Evolutionary conservation across 1,284 basidiomycete species (phyloP), one percentile per base, ranked within the genome.

Genomic region (Leccinum solheimii): DNA sequence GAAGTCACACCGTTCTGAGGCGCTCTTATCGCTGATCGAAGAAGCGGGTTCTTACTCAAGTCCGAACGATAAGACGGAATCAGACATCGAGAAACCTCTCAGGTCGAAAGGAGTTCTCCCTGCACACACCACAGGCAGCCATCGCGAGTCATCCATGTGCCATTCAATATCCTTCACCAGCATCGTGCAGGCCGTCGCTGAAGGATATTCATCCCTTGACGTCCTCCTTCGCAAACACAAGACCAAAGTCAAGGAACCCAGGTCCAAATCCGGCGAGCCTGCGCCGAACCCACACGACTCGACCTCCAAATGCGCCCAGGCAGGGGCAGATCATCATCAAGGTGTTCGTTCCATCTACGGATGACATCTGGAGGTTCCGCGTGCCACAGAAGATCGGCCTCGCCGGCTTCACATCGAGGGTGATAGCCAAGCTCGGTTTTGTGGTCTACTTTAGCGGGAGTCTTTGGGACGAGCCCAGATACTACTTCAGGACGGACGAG

Each of bases 341-440:
- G 66, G 75, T 80, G n/a, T 73, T 75, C 55, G 76, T 79, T 13
- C 77, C 78, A 19, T 71, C 71, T 40, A 77, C 72, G 34, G 74
- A 76, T 64, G 79, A 79, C 62, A 71, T 78, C 60, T 80, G 78
- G 78, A 75, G 68, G 68, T 66, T 80, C 54, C 72, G 72, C 45
- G 76, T 79, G 26, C 70, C 78, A 11, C 70, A 71, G 57, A 65
- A 68, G 55, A 65, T 74, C 58, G 60, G 61, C 54, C 71, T 79
- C 36, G 63, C 55, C 11, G 61, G 63, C 53, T 79, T 80, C 61
- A 70, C 69, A 7, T 68, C 71, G 36, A 72, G 61, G 59, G 77
- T 80, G 21, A 65, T 67, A 38, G 64, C 60, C 26, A 79, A 80
- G 66, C 66, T 79, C 27, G 78, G 75, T 6, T 77, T 78, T 60